Base-by-base conservation (phyloP, 202 grass and related monocot species). In the Brachypodium distachyon region DNA sequence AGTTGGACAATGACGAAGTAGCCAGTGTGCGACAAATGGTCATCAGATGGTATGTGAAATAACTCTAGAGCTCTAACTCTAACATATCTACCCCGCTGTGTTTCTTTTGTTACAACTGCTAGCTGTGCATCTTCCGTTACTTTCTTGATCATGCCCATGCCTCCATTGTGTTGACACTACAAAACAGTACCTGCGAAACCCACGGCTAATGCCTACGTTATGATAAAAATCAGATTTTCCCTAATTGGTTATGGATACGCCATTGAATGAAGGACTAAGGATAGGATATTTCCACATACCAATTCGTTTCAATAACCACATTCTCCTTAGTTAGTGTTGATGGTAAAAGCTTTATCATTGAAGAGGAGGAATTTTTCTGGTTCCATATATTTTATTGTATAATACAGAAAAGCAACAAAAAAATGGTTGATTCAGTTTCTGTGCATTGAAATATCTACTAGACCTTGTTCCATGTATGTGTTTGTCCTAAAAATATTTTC, bases 21-120 rank as follows among this genome's bases (percentile, higher is more conserved):
- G 17, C 46, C 8, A 46, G 18, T 31, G 18, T 31, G 19, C 62
- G 53, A 37, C 16, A 25, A 58, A 47, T 79, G 21, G 9, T 71
- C 49, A 41, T 43, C 42, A 61, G n/a, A 70, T 61, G 52, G 77
- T 81, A 81, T 42, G 61, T 69, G 54, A 67, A 39, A 53, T 48
- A 27, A 46, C 34, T 67, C 77, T 9, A 19, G 26, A 61, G 61
- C 9, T n/a, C n/a, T n/a, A n/a, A 4, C 18, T 31, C 12, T 48
- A 29, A 22, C 21, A n/a, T n/a, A 2, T 58, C 10, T 72, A 26
- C 57, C 38, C 27, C 26, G 3, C 3, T 33, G 58, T 40, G 70
- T 68, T 76, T 77, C 18, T 49, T 51, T 70, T 69, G 17, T 47
- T 12, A 70, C 52, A 60, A 22, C 41, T 60, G 4, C 25, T 59